Evolutionary conservation across 108 stramenopile genomes (phyloP), one percentile per base, ranked within the genome.

Genomic region (Conticribra guillardii): DNA sequence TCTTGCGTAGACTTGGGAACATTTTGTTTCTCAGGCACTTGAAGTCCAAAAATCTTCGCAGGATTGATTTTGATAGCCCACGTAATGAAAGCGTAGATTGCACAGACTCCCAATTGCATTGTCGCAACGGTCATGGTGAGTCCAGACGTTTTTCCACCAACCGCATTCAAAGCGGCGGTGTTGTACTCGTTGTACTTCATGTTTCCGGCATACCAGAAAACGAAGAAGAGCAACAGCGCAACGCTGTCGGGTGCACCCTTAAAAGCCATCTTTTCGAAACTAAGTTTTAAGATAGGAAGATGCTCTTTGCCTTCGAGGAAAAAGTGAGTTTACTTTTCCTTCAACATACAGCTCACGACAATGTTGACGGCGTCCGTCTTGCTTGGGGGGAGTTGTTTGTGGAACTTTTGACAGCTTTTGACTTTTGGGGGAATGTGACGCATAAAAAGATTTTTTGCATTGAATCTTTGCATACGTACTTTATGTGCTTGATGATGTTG

Each of bases 171-270:
- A 0, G 84, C 75, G 34, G 76, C 73, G 14, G 80, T 82, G 81
- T 84, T 84, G 68, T 84, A 82, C 64, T 82, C 81, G 50, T 84
- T 84, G 84, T 84, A 84, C 56, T 84, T 82, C 77, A 78, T 82
- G 76, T 84, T 88, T 29, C 84, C 63, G 34, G 73, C 73, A 44
- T 88, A 72, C 75, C 75, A 83, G 69, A 79, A 67, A 29, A 82
- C 76, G 56, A 83, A 71, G 80, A 82, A 76, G 31, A 79, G 69
- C 15, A 64, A 31, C 16, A 82, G 64, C 33, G 82, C 78, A 4
- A 75, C 63, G 3, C 55, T 64, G 47, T 79, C 82, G 61, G 76
- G 82, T 29, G 82, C 80, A 27, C 80, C 80, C 56, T 76, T 76
- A 61, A 71, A 71, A 22, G 75, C 53, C 71, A 73, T 73, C 44